phyloP scores from a whole-genome alignment of 2,329 filamentous ascomycete species.

The Hansfordia pulvinata region DNA sequence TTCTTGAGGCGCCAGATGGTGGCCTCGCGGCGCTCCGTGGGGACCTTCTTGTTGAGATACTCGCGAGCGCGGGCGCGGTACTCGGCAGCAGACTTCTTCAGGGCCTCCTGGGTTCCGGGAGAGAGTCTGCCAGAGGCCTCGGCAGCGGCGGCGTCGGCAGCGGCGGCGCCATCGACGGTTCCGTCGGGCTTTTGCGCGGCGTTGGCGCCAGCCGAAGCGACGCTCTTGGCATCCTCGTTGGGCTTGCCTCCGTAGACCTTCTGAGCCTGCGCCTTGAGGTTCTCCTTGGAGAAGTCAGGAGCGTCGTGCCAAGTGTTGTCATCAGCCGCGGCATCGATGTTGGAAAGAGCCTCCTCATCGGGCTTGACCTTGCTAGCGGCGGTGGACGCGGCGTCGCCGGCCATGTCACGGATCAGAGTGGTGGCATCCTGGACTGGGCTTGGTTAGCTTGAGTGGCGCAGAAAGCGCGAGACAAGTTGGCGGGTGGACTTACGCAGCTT shows the following conservation, averaged over 20 bases:
- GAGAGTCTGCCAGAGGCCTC: conserved; percentile 38
- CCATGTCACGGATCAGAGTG: conserved; percentile 76
- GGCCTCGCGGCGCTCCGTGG: conserved; percentile 84
- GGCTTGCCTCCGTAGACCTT: conserved; percentile 40
- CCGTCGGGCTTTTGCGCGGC: conserved; percentile 19
- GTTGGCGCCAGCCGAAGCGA: conserved; percentile 33
- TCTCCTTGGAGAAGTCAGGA: conserved; percentile 60
- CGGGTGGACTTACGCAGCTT: conserved; percentile 57
- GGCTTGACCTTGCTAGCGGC: conserved; percentile 66
- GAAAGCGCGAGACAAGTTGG: not conserved
- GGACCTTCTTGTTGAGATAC: conserved; percentile 78
- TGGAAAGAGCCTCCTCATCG: conserved; percentile 57
- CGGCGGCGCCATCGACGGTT: conserved; percentile 11
- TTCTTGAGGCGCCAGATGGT: conserved; percentile 88
- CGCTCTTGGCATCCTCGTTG: conserved; percentile 45
- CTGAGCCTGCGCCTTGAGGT: conserved; percentile 55
- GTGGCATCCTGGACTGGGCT: conserved; percentile 58
- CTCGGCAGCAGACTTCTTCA: conserved; percentile 24
- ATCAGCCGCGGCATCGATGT: conserved; percentile 72
- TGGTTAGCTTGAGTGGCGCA: not conserved
- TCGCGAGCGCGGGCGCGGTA: conserved; percentile 38
- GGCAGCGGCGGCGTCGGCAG: conserved; percentile 30
- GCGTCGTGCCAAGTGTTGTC: conserved; percentile 92
- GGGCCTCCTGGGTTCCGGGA: conserved; percentile 30
- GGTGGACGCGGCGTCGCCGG: conserved; percentile 74